A percentile compares a stretch with the other conserved stretches of the same genome.
Conservation (phyloP, 805 yeast genomes). For the Lipomyces chichibuensis region DNA sequence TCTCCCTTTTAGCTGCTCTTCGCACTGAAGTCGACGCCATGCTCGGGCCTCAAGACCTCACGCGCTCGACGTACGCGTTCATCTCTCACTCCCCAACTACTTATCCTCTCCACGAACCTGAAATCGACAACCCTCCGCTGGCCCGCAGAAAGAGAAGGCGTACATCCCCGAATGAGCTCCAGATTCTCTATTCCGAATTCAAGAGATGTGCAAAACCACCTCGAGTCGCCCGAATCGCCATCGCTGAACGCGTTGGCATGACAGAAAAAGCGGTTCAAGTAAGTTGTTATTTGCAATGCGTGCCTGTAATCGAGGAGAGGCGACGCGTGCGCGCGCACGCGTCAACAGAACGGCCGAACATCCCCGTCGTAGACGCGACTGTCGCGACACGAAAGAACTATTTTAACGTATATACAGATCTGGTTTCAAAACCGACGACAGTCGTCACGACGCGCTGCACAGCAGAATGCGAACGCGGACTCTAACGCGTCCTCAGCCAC, state of each 20-base stretch:
- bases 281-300: background rate
- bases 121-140: constrained; percentile 84
- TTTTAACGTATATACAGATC: constrained; percentile 47
- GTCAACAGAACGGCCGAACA: background rate
- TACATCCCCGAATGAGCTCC: constrained; percentile 84
- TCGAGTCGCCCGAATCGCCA: constrained; percentile 69
- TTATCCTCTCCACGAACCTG: constrained; percentile 78
- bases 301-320: no score
- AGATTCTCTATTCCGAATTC: constrained; percentile 80
- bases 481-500: constrained; percentile 17
- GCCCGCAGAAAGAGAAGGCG: constrained; percentile 95
- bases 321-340: background rate
- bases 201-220: constrained; percentile 78
- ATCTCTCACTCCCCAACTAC: constrained; percentile 92
- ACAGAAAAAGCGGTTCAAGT: constrained; percentile 93
- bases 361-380: background rate
- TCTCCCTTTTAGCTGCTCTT: background rate
- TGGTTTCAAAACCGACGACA: constrained; percentile 98
- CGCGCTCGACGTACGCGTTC: constrained; percentile 58
- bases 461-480: constrained; percentile 21
- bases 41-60: constrained; percentile 16
- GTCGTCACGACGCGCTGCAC: constrained; percentile 51
- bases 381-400: background rate
- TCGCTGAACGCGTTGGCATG: constrained; percentile 84
- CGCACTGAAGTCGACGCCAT: constrained; percentile 2